Conservation (phyloP, 306 rosid genomes). For the Biancaea sappan region DNA sequence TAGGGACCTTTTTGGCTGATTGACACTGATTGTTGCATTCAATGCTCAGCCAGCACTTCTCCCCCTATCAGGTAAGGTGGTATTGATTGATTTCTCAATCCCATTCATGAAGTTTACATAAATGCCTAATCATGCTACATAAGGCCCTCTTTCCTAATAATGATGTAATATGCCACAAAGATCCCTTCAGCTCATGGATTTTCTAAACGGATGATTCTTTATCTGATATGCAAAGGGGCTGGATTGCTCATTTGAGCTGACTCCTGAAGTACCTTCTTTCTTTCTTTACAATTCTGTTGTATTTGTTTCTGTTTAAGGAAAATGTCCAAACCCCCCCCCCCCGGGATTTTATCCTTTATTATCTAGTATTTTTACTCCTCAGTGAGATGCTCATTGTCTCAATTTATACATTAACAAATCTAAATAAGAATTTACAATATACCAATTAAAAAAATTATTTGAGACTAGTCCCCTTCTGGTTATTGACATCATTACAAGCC, state of each 20-base stretch:
- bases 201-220: background rate
- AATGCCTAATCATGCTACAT: background rate
- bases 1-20: background rate
- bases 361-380: constrained; percentile 2
- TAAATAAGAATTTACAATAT: background rate
- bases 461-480: background rate
- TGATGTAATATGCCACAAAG: background rate
- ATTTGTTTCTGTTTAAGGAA: background rate
- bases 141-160: background rate
- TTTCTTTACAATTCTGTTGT: background rate
- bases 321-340: background rate
- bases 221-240: background rate
- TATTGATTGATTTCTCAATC: background rate
- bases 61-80: background rate
- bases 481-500: constrained; percentile 22
- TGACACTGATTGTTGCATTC: background rate
- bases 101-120: background rate
- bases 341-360: background rate
- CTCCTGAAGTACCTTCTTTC: background rate
- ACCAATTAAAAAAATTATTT: background rate
- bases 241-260: background rate
- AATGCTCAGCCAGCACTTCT: background rate
- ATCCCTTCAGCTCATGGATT: background rate
- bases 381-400: background rate
- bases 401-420: background rate